phyloP scores from a whole-genome alignment of 805 yeast genomes.

The Clavispora asparagi region DNA sequence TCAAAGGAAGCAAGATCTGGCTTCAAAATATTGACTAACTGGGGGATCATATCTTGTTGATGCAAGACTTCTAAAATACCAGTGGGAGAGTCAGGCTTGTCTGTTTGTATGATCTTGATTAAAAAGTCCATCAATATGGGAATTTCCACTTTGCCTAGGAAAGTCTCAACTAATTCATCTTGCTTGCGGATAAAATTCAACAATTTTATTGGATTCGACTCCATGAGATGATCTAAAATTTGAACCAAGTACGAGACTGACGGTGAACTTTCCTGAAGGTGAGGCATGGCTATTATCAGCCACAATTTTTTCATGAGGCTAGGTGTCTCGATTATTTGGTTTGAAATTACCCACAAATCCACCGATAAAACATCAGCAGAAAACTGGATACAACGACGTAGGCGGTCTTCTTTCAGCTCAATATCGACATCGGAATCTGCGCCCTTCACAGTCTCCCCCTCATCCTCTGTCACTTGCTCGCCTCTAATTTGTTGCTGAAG shows the following conservation, averaged over 20 bases:
- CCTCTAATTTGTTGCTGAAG: neutral
- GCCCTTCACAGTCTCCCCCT: constrained; percentile 3
- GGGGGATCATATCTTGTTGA: constrained; percentile 67
- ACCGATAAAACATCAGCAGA: constrained; percentile 37
- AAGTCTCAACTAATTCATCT: constrained; percentile 67
- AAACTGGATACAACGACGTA: constrained; percentile 34
- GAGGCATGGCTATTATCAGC: constrained; percentile 30
- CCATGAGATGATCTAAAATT: constrained; percentile 81
- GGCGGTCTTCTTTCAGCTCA: constrained; percentile 28
- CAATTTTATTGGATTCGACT: constrained; percentile 54
- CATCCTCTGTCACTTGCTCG: neutral
- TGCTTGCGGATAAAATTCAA: constrained; percentile 64
- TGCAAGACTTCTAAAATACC: constrained; percentile 77
- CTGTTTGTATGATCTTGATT: constrained; percentile 85
- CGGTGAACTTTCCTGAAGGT: constrained; percentile 34
- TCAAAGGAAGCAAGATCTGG: constrained; percentile 59
- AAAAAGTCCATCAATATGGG: constrained; percentile 94
- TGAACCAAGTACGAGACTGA: constrained; percentile 44
- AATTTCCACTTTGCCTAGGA: constrained; percentile 80
- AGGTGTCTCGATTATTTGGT: constrained; percentile 39
- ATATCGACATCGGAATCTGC: neutral
- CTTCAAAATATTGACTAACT: constrained; percentile 63
- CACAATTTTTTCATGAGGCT: constrained; percentile 36
- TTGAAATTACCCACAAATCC: constrained; percentile 40
- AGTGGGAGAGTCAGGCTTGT: constrained; percentile 83